Conservation (phyloP, 345 rosid genomes). For the Camelina laxa region DNA sequence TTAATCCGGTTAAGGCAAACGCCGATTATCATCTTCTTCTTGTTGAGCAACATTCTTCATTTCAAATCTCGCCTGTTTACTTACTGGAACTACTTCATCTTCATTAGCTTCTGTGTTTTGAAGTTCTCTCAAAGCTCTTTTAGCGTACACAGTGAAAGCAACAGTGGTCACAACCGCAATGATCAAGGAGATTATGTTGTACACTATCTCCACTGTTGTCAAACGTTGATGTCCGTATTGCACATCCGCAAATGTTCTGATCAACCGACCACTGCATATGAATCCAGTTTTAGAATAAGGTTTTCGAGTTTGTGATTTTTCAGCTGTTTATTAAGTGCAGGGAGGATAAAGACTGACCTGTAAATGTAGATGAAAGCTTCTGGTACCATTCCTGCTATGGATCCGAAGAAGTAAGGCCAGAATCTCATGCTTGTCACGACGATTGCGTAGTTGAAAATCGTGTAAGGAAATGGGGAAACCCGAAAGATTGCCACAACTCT, state of each 20-base stretch:
- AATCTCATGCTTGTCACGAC: conserved; percentile 84
- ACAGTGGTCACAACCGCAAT: conserved; percentile 64
- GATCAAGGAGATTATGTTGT: conserved; percentile 66
- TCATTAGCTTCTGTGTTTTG: conserved; percentile 50
- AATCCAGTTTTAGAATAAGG: not conserved
- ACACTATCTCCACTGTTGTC: conserved; percentile 68
- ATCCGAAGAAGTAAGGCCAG: conserved; percentile 92
- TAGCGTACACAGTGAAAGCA: conserved; percentile 74
- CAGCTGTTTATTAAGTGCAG: not conserved
- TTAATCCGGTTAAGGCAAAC: conserved; percentile 14
- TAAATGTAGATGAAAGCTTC: conserved; percentile 97
- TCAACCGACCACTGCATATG: conserved; percentile 71
- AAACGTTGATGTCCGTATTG: conserved; percentile 63
- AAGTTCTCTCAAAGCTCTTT: conserved; percentile 58
- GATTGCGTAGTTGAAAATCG: conserved; percentile 91
- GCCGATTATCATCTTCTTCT: conserved; percentile 39
- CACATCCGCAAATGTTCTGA: conserved; percentile 75
- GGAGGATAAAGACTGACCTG: conserved; percentile 52
- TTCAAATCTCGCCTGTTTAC: conserved; percentile 44
- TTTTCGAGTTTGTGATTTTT: not conserved
- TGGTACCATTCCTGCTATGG: conserved; percentile 93
- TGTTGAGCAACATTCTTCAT: conserved; percentile 57
- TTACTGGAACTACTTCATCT: conserved; percentile 37
- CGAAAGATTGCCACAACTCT: conserved; percentile 88
- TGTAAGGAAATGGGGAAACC: conserved; percentile 97